Percentiles rank a stretch among this genome's conserved stretches.
These are phyloP conservation scores for Candida hispaniensis DNA, from an alignment of 805 yeast species.

Conservation along the genomic window DNA sequence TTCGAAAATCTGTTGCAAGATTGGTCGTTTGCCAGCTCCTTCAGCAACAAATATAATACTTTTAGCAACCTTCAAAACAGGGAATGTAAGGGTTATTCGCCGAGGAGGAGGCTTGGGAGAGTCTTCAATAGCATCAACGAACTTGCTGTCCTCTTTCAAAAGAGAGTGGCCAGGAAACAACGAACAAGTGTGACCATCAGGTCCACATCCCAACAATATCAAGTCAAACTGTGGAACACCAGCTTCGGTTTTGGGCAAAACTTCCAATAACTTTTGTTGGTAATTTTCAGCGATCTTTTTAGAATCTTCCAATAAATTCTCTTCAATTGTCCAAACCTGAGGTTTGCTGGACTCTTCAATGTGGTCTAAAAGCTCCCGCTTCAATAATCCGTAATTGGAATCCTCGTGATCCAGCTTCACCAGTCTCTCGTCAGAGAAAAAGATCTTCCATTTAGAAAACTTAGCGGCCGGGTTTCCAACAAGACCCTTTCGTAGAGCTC, in stretches of 20 bases:
- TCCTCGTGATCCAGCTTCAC: conserved; percentile 76
- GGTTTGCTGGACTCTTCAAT: conserved; percentile 39
- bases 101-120: conserved; percentile 93
- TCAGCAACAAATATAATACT: conserved; percentile 75
- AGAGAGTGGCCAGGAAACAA: conserved; percentile 76
- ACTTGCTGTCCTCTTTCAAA: conserved; percentile 41
- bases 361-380: conserved; percentile 45
- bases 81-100: conserved; percentile 81
- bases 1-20: conserved; percentile 59
- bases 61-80: conserved; percentile 46
- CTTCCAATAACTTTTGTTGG: conserved; percentile 43
- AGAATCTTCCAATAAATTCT: conserved; percentile 42
- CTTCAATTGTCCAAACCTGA: conserved; percentile 55
- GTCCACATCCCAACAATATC: conserved; percentile 80
- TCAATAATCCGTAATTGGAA: conserved; percentile 76
- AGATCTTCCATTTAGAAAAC: conserved; percentile 42
- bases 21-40: conserved; percentile 71
- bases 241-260: conserved; percentile 27
- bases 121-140: conserved; percentile 58
- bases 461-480: conserved; percentile 39
- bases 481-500: conserved; percentile 53
- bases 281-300: conserved; percentile 55
- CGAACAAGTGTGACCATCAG: conserved; percentile 94
- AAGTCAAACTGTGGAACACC: conserved; percentile 48
- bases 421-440: conserved; percentile 82